A percentile compares a stretch with the other conserved stretches of the same genome.
Conservation (phyloP, 2,329 filamentous ascomycete species). For the Monilinia fructigena region DNA sequence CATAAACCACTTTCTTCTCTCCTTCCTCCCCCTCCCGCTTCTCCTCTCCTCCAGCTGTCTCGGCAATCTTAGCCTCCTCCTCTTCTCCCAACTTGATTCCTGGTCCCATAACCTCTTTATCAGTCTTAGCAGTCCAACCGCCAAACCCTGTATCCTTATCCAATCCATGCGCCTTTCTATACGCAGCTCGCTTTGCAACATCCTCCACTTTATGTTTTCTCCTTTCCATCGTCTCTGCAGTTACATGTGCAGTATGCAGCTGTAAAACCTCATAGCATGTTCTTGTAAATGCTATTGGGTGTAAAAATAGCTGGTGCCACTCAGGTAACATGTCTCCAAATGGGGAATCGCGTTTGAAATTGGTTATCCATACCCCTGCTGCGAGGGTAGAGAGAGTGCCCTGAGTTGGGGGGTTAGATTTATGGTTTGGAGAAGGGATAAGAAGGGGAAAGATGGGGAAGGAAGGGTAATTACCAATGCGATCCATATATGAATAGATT, state of each 20-base stretch:
- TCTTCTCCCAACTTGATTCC: conserved; percentile 35
- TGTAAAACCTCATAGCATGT: conserved; percentile 70
- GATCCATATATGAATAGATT: conserved; percentile 75
- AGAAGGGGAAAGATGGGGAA: background rate
- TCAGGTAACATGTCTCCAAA: conserved; percentile 77
- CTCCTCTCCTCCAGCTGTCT: conserved; percentile 6
- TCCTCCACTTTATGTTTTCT: conserved; percentile 76
- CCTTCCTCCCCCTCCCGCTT: conserved; percentile 32
- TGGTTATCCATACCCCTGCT: conserved; percentile 69
- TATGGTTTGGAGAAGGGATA: background rate
- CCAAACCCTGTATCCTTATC: conserved; percentile 60
- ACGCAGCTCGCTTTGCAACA: conserved; percentile 80
- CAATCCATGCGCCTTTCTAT: conserved; percentile 81
- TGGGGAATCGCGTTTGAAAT: conserved; percentile 76
- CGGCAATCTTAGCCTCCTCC: conserved; percentile 11
- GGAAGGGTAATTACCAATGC: conserved; percentile 62
- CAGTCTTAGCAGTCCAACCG: conserved; percentile 46
- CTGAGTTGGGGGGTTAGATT: conserved; percentile 26
- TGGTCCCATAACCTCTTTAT: conserved; percentile 39
- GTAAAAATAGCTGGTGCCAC: conserved; percentile 63
- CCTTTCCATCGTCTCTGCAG: conserved; percentile 66
- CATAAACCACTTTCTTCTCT: conserved; percentile 40
- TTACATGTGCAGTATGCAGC: conserved; percentile 72
- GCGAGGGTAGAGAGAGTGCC: conserved; percentile 53
- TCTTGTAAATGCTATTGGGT: conserved; percentile 66